Evolutionary conservation across 768 basidiomycete genomes (phyloP), one percentile per base, ranked within the genome.

Genomic region (Dentipellis fragilis): DNA sequence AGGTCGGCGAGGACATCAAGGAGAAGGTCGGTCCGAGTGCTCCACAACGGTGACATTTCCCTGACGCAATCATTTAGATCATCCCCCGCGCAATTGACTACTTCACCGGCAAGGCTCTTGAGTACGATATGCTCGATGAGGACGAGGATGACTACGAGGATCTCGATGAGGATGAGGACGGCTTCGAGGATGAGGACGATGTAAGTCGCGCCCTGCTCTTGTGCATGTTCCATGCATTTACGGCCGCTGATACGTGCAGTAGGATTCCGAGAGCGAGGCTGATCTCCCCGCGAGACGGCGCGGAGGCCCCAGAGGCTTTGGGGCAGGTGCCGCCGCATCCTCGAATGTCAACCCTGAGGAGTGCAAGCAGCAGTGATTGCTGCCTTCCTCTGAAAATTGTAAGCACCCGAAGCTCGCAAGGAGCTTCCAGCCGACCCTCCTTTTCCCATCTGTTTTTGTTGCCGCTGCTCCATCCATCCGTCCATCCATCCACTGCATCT

Each of bases 1-100:
- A 97, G 75, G 87, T 99, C 63, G 94, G 95, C 46, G 95, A 97
- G 75, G 94, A 98, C 73, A 75, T 98, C 64, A 97, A 97, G 73
- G 95, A 97, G 69, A 90, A 93, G 78, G 90, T 89, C 52, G 6
- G 72, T 67, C n/a, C 48, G 38, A 14, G 38, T 39, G 29, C 29
- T 55, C 56, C 17, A 14, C 19, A 3, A 23, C 10, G 23, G 37
- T 54, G 29, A 19, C 46, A 46, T 35, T 35, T 39, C 23, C n/a
- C 52, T 38, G 6, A 38, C 45, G 37, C 37, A 17, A 38, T 51
- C 6, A 5, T 51, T 2, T 61, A 95, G 91, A 80, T 97, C 66
- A 91, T 99, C 58, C 94, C 95, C 54, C 89, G 89, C 59, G 95
- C 93, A 11, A 75, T 98, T 57, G 96, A 98, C 72, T 97, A 87